Evolutionary conservation across 768 basidiomycete species (phyloP).

Genomic region (Russula sp.): DNA sequence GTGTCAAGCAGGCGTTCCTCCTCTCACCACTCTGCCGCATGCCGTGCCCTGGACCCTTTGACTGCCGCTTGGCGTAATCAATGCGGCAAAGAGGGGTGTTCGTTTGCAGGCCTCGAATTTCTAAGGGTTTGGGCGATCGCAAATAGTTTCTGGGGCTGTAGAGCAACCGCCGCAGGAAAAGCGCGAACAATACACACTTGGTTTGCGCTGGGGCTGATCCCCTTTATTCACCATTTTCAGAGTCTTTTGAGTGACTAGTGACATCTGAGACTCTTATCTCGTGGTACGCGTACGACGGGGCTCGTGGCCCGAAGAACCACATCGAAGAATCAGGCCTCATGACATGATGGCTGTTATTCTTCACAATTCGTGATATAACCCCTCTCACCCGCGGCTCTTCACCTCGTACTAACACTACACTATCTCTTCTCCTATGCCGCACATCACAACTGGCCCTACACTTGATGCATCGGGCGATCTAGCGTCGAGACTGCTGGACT

Average conservation of each 20-base stretch:
- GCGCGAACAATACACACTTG: neutral
- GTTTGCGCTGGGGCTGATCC: neutral
- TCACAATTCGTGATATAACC: neutral
- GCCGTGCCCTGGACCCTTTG: neutral
- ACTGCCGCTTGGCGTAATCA: neutral
- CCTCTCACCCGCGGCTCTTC: neutral
- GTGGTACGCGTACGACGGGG: neutral
- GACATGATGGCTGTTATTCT: neutral
- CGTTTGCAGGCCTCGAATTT: too few species aligned
- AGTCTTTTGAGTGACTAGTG: neutral
- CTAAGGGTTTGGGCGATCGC: neutral
- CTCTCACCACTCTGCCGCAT: neutral
- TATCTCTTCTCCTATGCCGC: neutral
- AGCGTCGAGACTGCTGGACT: constrained; percentile 5
- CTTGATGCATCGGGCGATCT: constrained; percentile 17
- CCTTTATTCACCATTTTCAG: neutral
- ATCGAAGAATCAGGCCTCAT: neutral
- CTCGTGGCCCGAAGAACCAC: neutral
- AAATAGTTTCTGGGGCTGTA: neutral
- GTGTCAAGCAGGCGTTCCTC: neutral
- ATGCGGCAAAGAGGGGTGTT: neutral
- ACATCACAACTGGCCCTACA: neutral
- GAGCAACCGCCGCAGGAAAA: neutral
- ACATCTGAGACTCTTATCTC: neutral
- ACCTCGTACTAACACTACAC: neutral